Conservation (phyloP, 345 rosid species). For the Lepidium aucheri region DNA sequence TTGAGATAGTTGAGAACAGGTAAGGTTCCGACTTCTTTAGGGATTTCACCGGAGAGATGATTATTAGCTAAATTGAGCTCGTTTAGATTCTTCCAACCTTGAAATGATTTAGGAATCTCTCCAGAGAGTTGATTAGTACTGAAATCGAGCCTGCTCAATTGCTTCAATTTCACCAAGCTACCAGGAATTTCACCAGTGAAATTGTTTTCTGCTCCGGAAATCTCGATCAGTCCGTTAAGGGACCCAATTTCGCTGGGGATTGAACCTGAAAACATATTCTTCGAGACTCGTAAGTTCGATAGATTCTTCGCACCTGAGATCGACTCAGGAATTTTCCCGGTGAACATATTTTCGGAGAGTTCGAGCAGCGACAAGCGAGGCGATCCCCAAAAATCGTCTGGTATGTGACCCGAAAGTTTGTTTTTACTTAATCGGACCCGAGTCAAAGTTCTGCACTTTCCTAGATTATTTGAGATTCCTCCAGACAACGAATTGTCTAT, state of each 20-base stretch:
- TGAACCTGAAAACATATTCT: conserved; percentile 51
- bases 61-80: conserved; percentile 74
- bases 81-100: conserved; percentile 47
- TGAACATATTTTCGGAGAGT: conserved; percentile 47
- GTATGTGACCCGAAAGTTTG: conserved; percentile 47
- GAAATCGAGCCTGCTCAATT: conserved; percentile 63
- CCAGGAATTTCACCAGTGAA: conserved; percentile 48
- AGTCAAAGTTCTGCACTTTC: conserved; percentile 50
- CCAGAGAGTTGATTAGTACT: conserved; percentile 53
- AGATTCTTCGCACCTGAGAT: conserved; percentile 60
- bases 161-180: conserved; percentile 42
- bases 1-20: conserved; percentile 82
- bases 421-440: conserved; percentile 63
- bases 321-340: conserved; percentile 37
- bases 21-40: conserved; percentile 55
- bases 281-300: conserved; percentile 48
- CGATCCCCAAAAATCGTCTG: conserved; percentile 65
- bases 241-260: conserved; percentile 53
- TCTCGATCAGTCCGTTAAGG: conserved; percentile 40
- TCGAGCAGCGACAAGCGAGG: conserved; percentile 60
- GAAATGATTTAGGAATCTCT: conserved; percentile 49
- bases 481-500: conserved; percentile 66
- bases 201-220: conserved; percentile 41
- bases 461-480: conserved; percentile 47
- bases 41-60: conserved; percentile 56